Base-by-base conservation (phyloP, 176 grass and related monocot species). In the Themeda triandra region DNA sequence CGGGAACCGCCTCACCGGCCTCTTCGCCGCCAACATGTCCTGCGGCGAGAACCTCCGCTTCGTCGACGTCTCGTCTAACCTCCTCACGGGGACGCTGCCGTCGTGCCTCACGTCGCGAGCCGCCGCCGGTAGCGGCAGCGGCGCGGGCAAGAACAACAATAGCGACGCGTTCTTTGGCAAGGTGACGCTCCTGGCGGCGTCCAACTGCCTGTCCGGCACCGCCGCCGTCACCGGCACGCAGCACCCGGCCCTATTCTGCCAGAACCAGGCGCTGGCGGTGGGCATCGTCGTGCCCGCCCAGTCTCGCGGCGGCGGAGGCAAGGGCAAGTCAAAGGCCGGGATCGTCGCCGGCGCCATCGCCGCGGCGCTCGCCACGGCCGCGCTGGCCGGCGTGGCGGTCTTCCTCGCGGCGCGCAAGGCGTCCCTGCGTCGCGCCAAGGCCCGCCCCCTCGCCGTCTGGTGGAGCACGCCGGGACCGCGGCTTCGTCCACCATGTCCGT, bases 241-340 rank as follows among this genome's bases (percentile, higher is more conserved):
- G 89, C 89, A 92, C 69, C 91, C 88, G 33, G 44, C 83, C 6
- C 79, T 83, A 25, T 94, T 94, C 85, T 99, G 96, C 75, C 88
- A 92, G 86, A 99, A 95, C 70, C 91, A 99, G 70, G 96, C 96
- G n/a, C 71, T 99, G 59, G 96, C 96, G 3, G 96, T 99, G 35
- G 96, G 96, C 27, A 92, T 99, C 37, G 27, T 98, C 35, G 27
- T 92, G 77, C 69, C 89, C 13, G 85, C 68, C 8, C 76, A 86
- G 51, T 24, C 72, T 19, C 66, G 25, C 42, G 62, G 63, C 37
- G 80, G 63, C 24, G 12, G 42, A 3, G 49, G 27, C 10, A 93
- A 84, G 84, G 62, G 1, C 25, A 27, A 14, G 59, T 42, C 28
- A 3, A 95, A 87, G 86, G 66, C 70, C 14, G 40, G 71, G 5